Evolutionary conservation across 805 yeast species (phyloP).

Genomic region (Zygoascus biomembranicola): DNA sequence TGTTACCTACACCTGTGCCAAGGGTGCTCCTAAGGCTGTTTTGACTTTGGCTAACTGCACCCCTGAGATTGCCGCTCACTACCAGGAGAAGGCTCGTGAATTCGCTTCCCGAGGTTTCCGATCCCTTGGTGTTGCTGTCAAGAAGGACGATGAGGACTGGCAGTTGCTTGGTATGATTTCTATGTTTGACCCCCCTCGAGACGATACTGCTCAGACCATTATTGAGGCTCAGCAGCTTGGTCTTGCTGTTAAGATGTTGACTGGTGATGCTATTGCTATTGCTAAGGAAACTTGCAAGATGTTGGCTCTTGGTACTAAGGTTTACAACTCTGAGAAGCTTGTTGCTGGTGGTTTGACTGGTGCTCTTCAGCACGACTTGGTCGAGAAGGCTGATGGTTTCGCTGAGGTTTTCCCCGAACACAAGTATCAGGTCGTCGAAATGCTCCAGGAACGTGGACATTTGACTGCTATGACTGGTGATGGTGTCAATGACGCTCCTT

Average conservation of each 20-base stretch:
- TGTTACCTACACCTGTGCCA: slow-evolving; percentile 90
- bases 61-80: slow-evolving; percentile 88
- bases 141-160: slow-evolving; percentile 99
- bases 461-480: slow-evolving; percentile 99
- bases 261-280: slow-evolving; percentile 99
- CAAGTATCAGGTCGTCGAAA: slow-evolving; percentile 92
- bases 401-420: slow-evolving; percentile 99
- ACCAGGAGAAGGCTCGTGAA: slow-evolving; percentile 95
- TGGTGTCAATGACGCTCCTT: slow-evolving; percentile 98
- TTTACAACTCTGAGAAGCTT: slow-evolving; percentile 93
- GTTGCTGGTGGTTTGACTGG: slow-evolving; percentile 96
- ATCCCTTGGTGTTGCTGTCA: slow-evolving; percentile 97
- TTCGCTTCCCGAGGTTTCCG: slow-evolving; percentile 98
- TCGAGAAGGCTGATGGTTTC: slow-evolving; percentile 97
- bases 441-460: slow-evolving; percentile 91
- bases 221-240: slow-evolving; percentile 87
- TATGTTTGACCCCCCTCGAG: slow-evolving; percentile 98
- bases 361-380: slow-evolving; percentile 94
- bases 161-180: slow-evolving; percentile 97
- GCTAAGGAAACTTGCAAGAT: slow-evolving; percentile 98
- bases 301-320: slow-evolving; percentile 93
- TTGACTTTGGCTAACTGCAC: slow-evolving; percentile 43
- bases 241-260: slow-evolving; percentile 93
- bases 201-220: slow-evolving; percentile 94
- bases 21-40: slow-evolving; percentile 98